These are phyloP conservation scores for Bruguiera sexangula DNA, from an alignment of 345 rosid species.

Conservation along the genomic window DNA sequence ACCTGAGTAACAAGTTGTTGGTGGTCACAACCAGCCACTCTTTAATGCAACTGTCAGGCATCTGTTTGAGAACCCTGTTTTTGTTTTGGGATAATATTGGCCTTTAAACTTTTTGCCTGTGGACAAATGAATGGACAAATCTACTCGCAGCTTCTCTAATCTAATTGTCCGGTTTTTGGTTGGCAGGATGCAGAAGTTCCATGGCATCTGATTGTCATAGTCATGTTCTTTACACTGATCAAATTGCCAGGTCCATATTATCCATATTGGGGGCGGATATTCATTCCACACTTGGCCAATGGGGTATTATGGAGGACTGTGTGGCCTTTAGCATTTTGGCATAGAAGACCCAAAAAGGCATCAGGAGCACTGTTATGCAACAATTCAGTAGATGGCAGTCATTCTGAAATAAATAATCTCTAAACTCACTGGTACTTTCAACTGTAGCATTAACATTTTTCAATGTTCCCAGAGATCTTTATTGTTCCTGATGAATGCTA, in stretches of 20 bases:
- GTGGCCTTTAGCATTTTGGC: slow-evolving; percentile 58
- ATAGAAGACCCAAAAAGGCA: slow-evolving; percentile 42
- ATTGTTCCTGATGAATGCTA: too few relatives aligned
- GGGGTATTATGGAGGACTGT: slow-evolving; percentile 64
- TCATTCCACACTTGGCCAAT: slow-evolving; percentile 80
- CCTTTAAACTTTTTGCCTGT: background rate
- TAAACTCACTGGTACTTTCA: slow-evolving; percentile 18
- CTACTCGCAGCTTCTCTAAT: background rate
- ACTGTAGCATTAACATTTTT: background rate
- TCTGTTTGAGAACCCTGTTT: background rate
- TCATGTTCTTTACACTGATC: slow-evolving; percentile 52
- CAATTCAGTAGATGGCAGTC: slow-evolving; percentile 14
- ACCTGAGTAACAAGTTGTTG: too few relatives aligned
- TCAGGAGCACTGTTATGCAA: slow-evolving; percentile 7
- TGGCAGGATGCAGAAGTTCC: slow-evolving; percentile 83
- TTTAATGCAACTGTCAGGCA: background rate
- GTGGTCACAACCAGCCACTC: too few relatives aligned
- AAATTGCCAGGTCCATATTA: slow-evolving; percentile 84
- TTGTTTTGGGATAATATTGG: background rate
- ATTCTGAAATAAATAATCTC: slow-evolving; percentile 18
- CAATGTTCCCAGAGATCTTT: too few relatives aligned
- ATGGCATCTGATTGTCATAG: slow-evolving; percentile 74
- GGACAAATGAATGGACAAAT: background rate
- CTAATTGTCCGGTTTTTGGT: slow-evolving; percentile 19
- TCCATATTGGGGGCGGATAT: slow-evolving; percentile 80